Conservation (phyloP, 1,284 basidiomycete species). For the Leccinum holopus region DNA sequence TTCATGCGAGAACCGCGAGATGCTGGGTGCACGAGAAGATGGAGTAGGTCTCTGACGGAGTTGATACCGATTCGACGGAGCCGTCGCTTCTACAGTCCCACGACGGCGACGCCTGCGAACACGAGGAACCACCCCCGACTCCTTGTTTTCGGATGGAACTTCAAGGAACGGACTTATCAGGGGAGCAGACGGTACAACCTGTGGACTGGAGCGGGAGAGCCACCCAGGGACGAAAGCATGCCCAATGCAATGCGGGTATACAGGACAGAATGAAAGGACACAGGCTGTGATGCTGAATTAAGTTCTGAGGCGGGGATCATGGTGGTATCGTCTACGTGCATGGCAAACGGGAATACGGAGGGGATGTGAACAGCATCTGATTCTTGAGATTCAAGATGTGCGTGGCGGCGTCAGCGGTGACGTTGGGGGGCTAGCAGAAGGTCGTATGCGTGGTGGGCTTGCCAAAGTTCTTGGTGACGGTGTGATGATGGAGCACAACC, state of each 20-base stretch:
- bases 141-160: conserved; percentile 11
- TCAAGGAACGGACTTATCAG: conserved; percentile 13
- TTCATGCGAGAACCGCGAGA: conserved; percentile 19
- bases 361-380: conserved; percentile 50
- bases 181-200: conserved; percentile 10
- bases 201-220: conserved; percentile 9
- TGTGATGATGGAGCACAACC: conserved; percentile 18
- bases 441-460: conserved; percentile 7
- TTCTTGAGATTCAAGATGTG: conserved; percentile 41
- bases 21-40: conserved; percentile 14
- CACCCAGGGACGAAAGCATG: conserved; percentile 17
- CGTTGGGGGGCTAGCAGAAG: conserved; percentile 23
- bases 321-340: conserved; percentile 37
- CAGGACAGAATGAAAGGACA: conserved; percentile 32
- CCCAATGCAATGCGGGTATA: conserved; percentile 40
- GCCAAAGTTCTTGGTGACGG: conserved; percentile 8
- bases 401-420: conserved; percentile 28
- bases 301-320: conserved; percentile 40
- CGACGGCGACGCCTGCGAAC: conserved; percentile 16
- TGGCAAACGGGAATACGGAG: conserved; percentile 52
- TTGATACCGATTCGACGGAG: conserved; percentile 28
- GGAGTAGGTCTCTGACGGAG: conserved; percentile 30
- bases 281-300: conserved; percentile 36
- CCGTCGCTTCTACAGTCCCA: conserved; percentile 3
- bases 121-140: conserved; percentile 6